Evolutionary conservation across 257 asterid genomes (phyloP), one percentile per base, ranked within the genome.

Genomic region (Buddleja alternifolia): DNA sequence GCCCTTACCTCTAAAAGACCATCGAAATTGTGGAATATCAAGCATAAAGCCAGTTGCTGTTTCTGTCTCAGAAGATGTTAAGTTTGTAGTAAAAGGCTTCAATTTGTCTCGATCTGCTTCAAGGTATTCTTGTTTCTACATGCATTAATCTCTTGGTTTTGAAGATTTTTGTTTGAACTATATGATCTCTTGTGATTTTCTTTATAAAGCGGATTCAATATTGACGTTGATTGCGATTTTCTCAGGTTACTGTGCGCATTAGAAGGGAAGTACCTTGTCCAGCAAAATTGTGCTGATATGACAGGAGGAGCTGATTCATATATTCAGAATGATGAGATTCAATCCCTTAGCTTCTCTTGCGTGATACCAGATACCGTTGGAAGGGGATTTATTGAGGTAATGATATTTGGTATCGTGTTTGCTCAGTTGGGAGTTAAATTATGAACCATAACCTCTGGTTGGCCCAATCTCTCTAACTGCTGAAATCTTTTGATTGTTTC

Each of bases 321-420:
- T 44, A n/a, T 56, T 47, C 86, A 83, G 71, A 82, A 74, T 54
- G 83, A 79, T 9, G 86, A 66, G 69, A 50, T 85, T 75, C 93
- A 87, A 75, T 80, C 83, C 61, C 80, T 91, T 47, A 84, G 74
- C 78, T 89, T 94, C 78, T 79, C 87, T n/a, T 91, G 97, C 72
- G 47, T 42, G 7, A 74, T 89, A 60, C 97, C 97, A 45, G 72
- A 84, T 72, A 76, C 82, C 65, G 83, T 74, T 32, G 97, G 96
- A 74, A 89, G 99, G 82, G 99, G 99, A 52, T 94, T 91, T 73
- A 78, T 94, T 54, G 99, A 93, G 99, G 99, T 93, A 66, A 36
- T 34, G 21, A 7, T 32, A 0, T 23, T 9, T 34, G 11, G 6
- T 29, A 7, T 47, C 8, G 34, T 54, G 34, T 54, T 47, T 45